Percentiles rank a stretch among this genome's conserved stretches.
Conservation (phyloP, 176 grass and related monocot species). For the Carex kokanica region DNA sequence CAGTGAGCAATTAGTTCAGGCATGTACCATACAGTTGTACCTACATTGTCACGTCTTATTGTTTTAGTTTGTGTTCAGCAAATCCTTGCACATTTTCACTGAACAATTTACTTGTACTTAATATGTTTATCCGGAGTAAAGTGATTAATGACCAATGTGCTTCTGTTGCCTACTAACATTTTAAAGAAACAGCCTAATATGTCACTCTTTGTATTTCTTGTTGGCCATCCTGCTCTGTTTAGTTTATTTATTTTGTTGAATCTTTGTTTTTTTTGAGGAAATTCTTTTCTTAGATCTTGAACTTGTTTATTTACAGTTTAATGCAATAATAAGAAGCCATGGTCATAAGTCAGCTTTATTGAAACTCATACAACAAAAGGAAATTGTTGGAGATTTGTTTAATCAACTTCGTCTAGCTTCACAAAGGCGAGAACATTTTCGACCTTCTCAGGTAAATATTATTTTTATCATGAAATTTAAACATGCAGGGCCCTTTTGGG, state of each 20-base stretch:
- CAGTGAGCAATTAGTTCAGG: background rate
- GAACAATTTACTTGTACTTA: background rate
- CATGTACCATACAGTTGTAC: background rate
- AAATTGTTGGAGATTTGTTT: constrained; percentile 90
- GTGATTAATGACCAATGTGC: background rate
- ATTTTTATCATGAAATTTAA: background rate
- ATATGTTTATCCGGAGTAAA: constrained; percentile 2
- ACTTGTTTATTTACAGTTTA: constrained; percentile 51
- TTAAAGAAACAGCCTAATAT: background rate
- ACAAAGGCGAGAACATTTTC: constrained; percentile 69
- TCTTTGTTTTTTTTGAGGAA: background rate
- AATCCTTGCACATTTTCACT: too few species aligned
- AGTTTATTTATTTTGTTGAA: background rate
- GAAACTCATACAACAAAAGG: constrained; percentile 87
- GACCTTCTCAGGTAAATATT: constrained; percentile 75
- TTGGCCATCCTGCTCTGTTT: background rate
- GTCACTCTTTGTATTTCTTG: background rate
- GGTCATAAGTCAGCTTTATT: constrained; percentile 61
- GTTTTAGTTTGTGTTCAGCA: too few species aligned
- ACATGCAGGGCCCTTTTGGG: background rate
- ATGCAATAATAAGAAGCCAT: constrained; percentile 66
- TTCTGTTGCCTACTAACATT: background rate
- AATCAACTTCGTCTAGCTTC: constrained; percentile 82
- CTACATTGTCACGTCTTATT: background rate
- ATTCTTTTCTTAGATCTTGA: constrained; percentile 3